Percentiles rank a stretch among this genome's conserved stretches.
phyloP scores from a whole-genome alignment of 768 basidiomycete species.

The Russula abietina region DNA sequence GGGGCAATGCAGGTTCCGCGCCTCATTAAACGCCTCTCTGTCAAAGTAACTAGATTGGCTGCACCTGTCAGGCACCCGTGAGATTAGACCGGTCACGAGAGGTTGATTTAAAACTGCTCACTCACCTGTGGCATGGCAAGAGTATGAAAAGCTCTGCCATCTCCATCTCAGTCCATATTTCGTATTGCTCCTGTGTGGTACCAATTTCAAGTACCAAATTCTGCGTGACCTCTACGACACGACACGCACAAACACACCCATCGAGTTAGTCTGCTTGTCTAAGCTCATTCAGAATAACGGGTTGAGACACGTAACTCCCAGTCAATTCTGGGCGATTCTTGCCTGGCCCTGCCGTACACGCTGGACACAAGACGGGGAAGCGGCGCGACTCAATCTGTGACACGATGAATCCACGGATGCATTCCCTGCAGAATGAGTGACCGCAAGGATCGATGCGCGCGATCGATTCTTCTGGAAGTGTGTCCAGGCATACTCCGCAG shows the following conservation, averaged over 20 bases:
- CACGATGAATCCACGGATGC: slow-evolving; percentile 40
- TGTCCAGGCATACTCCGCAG: slow-evolving; percentile 55
- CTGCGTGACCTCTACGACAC: slow-evolving; percentile 7
- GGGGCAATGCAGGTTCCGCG: slow-evolving; percentile 29
- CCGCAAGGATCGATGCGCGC: slow-evolving; percentile 40
- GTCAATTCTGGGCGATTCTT: slow-evolving; percentile 24
- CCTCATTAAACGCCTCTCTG: slow-evolving; percentile 26
- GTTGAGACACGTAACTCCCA: slow-evolving; percentile 30
- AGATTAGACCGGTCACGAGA: neutral
- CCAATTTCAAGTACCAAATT: slow-evolving; percentile 41
- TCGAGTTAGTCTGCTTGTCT: neutral
- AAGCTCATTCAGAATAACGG: neutral
- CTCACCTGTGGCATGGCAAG: slow-evolving; percentile 47
- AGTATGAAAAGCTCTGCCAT: slow-evolving; percentile 40
- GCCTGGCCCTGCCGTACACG: slow-evolving; percentile 38
- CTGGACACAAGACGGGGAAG: slow-evolving; percentile 57
- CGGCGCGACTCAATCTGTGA: slow-evolving; percentile 47
- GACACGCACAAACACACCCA: neutral
- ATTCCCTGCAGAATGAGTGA: slow-evolving; percentile 51
- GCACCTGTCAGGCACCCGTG: slow-evolving; percentile 17
- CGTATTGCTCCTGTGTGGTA: slow-evolving; percentile 38
- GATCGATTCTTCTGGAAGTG: slow-evolving; percentile 38
- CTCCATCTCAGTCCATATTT: slow-evolving; percentile 44
- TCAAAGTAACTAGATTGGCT: slow-evolving; percentile 27
- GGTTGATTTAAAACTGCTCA: neutral